Conservation (phyloP, 2,329 filamentous ascomycete species). For the Microdochium trichocladiopsis region DNA sequence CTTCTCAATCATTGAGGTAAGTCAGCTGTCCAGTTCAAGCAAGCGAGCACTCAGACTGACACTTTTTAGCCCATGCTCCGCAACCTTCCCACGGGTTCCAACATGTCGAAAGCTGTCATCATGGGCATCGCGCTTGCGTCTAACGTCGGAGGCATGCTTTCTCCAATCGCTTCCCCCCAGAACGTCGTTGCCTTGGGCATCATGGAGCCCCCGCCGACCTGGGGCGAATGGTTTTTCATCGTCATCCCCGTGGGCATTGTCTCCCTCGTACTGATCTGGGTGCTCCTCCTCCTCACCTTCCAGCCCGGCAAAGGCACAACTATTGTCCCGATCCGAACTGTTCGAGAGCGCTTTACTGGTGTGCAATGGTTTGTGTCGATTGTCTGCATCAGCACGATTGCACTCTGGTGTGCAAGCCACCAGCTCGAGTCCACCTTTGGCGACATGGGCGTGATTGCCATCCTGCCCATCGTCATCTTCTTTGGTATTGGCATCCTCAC, state of each 20-base stretch:
- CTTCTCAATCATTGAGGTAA: conserved; percentile 91
- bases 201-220: conserved; percentile 86
- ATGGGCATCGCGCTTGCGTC: conserved; percentile 91
- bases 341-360: conserved; percentile 81
- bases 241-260: conserved; percentile 87
- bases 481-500: conserved; percentile 94
- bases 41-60: conserved; percentile 1
- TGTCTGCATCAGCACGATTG: conserved; percentile 78
- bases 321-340: conserved; percentile 84
- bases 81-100: conserved; percentile 81
- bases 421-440: conserved; percentile 83
- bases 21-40: conserved; percentile 11
- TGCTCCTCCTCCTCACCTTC: conserved; percentile 79
- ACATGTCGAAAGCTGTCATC: conserved; percentile 92
- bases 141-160: conserved; percentile 94
- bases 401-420: conserved; percentile 87
- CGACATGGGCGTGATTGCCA: conserved; percentile 97
- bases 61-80: conserved; percentile 74
- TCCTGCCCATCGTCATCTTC: conserved; percentile 92
- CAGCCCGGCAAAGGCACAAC: conserved; percentile 76
- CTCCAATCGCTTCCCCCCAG: conserved; percentile 93
- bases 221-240: conserved; percentile 97
- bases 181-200: conserved; percentile 96
- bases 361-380: conserved; percentile 89
- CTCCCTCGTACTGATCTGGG: conserved; percentile 83